Percentiles rank a stretch among this genome's conserved stretches.
phyloP scores from a whole-genome alignment of 2,329 filamentous ascomycete genomes.

The Myriosclerotinia scirpicola region DNA sequence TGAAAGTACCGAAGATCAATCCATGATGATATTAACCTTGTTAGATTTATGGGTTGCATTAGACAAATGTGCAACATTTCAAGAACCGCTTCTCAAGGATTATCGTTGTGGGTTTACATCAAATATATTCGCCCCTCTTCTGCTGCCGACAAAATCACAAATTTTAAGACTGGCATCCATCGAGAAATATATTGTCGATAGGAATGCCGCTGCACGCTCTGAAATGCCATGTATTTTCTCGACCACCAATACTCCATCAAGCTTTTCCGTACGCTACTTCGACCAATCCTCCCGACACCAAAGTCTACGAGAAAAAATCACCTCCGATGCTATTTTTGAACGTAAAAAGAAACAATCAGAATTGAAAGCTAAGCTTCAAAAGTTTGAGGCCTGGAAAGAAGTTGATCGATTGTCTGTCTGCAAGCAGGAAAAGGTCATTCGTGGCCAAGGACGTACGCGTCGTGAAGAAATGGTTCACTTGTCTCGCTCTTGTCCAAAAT shows the following conservation, averaged over 20 bases:
- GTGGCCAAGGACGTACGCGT: too few relatives aligned
- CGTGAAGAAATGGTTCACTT: too few relatives aligned
- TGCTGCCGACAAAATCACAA: conserved; percentile 47
- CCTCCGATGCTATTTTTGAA: conserved; percentile 40
- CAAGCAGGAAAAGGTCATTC: not conserved
- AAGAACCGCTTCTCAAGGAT: conserved; percentile 46
- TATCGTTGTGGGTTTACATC: conserved; percentile 50
- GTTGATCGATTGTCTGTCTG: not conserved
- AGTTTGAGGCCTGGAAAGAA: conserved; percentile 39
- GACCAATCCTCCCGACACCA: conserved; percentile 47
- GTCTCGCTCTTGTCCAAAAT: conserved; percentile 37
- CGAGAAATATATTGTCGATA: conserved; percentile 49
- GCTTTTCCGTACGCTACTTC: conserved; percentile 52
- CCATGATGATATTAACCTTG: conserved; percentile 55
- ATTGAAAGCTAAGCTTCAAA: conserved; percentile 34
- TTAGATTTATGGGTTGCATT: conserved; percentile 60
- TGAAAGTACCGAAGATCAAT: conserved; percentile 48
- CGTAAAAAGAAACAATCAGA: conserved; percentile 42
- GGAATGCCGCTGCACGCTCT: not conserved
- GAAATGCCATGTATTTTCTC: conserved; percentile 43
- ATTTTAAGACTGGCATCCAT: conserved; percentile 48
- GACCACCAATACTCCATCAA: conserved; percentile 39
- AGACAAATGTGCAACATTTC: conserved; percentile 48
- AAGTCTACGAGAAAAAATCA: conserved; percentile 42
- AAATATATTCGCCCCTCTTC: conserved; percentile 46